Percentiles rank a stretch among this genome's conserved stretches.
phyloP scores from a whole-genome alignment of 2,329 filamentous ascomycete genomes.

The Colletotrichum eleusines region DNA sequence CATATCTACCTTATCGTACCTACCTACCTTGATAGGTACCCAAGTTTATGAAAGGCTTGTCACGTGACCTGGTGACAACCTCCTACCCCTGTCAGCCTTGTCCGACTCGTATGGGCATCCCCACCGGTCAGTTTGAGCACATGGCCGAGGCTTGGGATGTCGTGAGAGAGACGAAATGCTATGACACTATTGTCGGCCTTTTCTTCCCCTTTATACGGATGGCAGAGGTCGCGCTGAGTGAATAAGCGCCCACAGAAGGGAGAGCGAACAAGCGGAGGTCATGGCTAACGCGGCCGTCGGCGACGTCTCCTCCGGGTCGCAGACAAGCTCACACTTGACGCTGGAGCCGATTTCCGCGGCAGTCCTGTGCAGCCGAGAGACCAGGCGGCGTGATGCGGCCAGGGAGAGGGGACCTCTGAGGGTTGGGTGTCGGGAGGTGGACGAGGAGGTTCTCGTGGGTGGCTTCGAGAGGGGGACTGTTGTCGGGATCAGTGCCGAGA shows the following conservation, averaged over 20 bases:
- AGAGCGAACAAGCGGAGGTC: background rate
- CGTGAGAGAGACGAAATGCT: background rate
- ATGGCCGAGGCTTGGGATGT: background rate
- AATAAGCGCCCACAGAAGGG: background rate
- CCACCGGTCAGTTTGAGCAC: background rate
- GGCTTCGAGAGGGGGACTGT: slow-evolving; percentile 65
- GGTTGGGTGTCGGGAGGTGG: slow-evolving; percentile 63
- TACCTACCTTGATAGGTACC: too few species aligned
- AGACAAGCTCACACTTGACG: slow-evolving; percentile 61
- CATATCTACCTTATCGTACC: too few species aligned
- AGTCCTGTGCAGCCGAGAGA: slow-evolving; percentile 56
- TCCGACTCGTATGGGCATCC: background rate
- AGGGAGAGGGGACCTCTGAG: slow-evolving; percentile 48
- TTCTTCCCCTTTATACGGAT: background rate
- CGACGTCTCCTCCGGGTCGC: slow-evolving; percentile 46
- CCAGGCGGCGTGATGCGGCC: slow-evolving; percentile 50
- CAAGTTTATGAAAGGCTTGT: background rate
- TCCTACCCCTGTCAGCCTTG: background rate
- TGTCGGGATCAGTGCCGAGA: slow-evolving; percentile 66
- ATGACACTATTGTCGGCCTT: too few species aligned
- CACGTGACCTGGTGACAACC: slow-evolving; percentile 29
- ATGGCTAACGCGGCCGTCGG: background rate
- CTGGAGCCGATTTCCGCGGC: slow-evolving; percentile 60
- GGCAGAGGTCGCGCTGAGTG: slow-evolving; percentile 5
- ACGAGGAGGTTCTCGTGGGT: slow-evolving; percentile 59